Evolutionary conservation across 2,329 filamentous ascomycete genomes (phyloP).

Genomic region (Aulographum hederae): DNA sequence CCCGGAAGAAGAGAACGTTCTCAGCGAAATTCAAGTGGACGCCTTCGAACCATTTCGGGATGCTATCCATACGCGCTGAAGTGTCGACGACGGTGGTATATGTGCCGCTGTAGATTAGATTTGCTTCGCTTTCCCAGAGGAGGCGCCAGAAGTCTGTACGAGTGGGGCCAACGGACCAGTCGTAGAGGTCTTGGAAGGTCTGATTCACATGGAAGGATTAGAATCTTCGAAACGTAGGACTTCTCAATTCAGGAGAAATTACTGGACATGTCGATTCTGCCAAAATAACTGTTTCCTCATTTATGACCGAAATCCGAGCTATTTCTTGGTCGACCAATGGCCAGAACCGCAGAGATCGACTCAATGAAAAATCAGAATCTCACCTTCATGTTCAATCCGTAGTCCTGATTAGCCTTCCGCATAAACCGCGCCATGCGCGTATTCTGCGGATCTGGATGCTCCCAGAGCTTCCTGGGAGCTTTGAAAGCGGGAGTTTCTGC

Average conservation of each 20-base stretch:
- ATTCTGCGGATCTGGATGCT: conserved; percentile 23
- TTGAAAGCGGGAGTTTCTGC: neutral
- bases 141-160: conserved; percentile 48
- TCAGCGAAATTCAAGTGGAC: conserved; percentile 61
- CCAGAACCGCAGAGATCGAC: no score
- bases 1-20: conserved; percentile 47
- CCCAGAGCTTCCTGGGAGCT: conserved; percentile 26
- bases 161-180: conserved; percentile 42
- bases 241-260: neutral
- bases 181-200: conserved; percentile 52
- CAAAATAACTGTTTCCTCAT: no score
- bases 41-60: conserved; percentile 64
- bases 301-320: no score
- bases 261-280: neutral
- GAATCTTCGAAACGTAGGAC: neutral
- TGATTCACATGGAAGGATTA: conserved; percentile 13
- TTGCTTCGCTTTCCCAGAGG: conserved; percentile 39
- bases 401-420: conserved; percentile 40
- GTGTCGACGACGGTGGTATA: conserved; percentile 43
- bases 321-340: no score
- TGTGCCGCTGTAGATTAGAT: conserved; percentile 44
- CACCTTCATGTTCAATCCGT: conserved; percentile 40
- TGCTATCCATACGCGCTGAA: conserved; percentile 44
- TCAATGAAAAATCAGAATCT: no score
- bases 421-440: conserved; percentile 28